Percentiles rank a stretch among this genome's conserved stretches.
Conservation (phyloP, 345 rosid species). For the Populus ilicifolia region DNA sequence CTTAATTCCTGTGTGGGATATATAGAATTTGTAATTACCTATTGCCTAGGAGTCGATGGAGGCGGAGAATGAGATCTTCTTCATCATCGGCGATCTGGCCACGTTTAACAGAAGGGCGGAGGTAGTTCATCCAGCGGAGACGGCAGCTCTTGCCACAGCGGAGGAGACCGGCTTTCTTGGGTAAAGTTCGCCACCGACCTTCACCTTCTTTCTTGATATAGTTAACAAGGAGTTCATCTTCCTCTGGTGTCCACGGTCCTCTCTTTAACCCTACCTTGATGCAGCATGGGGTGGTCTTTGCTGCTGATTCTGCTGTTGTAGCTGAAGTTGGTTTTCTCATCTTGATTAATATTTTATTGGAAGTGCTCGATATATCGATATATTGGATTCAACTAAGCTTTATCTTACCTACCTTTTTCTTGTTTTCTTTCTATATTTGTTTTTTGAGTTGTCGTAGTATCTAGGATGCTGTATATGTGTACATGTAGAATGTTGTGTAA, state of each 20-base stretch:
- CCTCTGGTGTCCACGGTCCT: slow-evolving; percentile 91
- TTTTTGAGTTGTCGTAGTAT: neutral
- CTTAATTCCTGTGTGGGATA: neutral
- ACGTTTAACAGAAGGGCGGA: slow-evolving; percentile 71
- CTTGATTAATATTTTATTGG: neutral
- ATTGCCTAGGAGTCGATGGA: slow-evolving; percentile 54
- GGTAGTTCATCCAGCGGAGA: slow-evolving; percentile 93
- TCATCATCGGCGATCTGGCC: slow-evolving; percentile 77
- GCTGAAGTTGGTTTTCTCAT: slow-evolving; percentile 13
- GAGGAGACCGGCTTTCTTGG: slow-evolving; percentile 73
- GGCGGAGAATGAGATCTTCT: slow-evolving; percentile 93
- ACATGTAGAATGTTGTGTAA: neutral
- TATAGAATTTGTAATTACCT: neutral
- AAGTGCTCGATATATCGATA: neutral
- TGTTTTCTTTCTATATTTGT: neutral
- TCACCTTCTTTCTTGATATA: slow-evolving; percentile 72
- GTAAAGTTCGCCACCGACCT: slow-evolving; percentile 80
- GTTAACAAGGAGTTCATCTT: slow-evolving; percentile 57
- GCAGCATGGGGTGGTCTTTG: slow-evolving; percentile 52
- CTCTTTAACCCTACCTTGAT: slow-evolving; percentile 64
- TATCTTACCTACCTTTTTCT: neutral
- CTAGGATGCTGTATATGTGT: neutral
- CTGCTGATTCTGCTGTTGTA: neutral
- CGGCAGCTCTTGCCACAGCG: slow-evolving; percentile 92
- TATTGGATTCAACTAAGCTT: neutral